Percentiles rank a stretch among this genome's conserved stretches.
Evolutionary conservation across 805 yeast genomes (phyloP).

Genomic region (Candida takata): DNA sequence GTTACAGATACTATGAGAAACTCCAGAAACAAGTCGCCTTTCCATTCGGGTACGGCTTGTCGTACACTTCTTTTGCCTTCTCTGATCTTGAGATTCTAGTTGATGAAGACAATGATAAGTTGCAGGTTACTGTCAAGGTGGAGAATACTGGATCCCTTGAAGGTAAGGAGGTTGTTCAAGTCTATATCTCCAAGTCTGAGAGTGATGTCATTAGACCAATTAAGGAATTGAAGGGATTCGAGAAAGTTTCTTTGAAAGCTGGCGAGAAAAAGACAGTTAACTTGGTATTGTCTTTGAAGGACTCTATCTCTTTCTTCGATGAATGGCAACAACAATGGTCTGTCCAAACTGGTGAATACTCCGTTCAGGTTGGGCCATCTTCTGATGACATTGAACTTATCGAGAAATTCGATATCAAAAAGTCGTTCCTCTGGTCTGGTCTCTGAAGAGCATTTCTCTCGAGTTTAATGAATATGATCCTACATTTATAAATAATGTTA

Average conservation of each 20-base stretch:
- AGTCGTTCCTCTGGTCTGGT: constrained; percentile 22
- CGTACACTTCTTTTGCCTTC: constrained; percentile 46
- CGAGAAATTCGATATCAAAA: constrained; percentile 18
- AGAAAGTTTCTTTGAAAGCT: constrained; percentile 38
- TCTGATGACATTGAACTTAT: constrained; percentile 25
- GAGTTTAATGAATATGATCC: no score
- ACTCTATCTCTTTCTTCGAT: constrained; percentile 48
- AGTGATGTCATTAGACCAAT: constrained; percentile 40
- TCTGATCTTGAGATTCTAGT: constrained; percentile 29
- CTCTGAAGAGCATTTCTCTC: no score
- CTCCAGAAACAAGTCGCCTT: constrained; percentile 39
- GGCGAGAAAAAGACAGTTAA: constrained; percentile 35
- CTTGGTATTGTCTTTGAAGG: constrained; percentile 36
- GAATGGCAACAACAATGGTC: constrained; percentile 43
- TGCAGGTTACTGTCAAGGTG: constrained; percentile 32
- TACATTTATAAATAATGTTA: no score
- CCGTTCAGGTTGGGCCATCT: constrained; percentile 40
- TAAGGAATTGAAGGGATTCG: constrained; percentile 55
- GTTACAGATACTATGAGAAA: constrained; percentile 56
- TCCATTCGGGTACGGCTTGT: constrained; percentile 60
- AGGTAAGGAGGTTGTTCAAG: constrained; percentile 52
- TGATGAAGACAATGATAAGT: constrained; percentile 22
- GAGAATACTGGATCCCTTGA: constrained; percentile 40
- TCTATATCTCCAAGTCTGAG: constrained; percentile 36
- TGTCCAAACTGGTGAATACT: constrained; percentile 43